Base-by-base conservation (phyloP, 441 rosid genomes). In the Pelargonium myrrhifolium region DNA sequence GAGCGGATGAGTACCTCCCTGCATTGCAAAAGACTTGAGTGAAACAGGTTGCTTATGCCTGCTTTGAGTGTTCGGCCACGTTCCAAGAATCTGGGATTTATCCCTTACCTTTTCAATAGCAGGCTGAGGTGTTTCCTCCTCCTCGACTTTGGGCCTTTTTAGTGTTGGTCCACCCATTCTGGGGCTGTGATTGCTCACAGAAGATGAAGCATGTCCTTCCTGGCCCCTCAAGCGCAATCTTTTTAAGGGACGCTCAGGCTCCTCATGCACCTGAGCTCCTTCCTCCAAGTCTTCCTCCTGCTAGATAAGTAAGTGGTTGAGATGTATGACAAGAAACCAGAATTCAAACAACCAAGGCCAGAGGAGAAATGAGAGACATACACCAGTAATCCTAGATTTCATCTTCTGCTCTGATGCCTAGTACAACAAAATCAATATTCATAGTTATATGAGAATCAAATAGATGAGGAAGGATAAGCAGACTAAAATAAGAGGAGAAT, bases 1-100 rank as follows among this genome's bases (percentile, higher is more conserved):
- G 51, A 80, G 45, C 63, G 80, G 84, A 70, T 82, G 78, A 74
- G 83, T 84, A 62, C 91, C 87, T 75, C 64, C 74, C 6, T 20
- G 73, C 15, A 51, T 69, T 53, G 69, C 81, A 59, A 66, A 60
- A 49, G 69, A 64, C 70, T 58, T 51, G 14, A 74, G 71, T 39
- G 76, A 74, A 43, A 69, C 66, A 42, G 73, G 69, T 68, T 63
- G 78, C 64, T 78, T 81, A 42, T 74, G 75, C 45, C 56, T 63
- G 70, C 42, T 71, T 72, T 31, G 69, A 63, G 35, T 35, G 51
- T 10, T 62, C 63, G 51, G 64, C 39, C 67, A 69, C 56, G 76
- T 68, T 45, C 64, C 76, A 66, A 28, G 43, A 62, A 0, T 72
- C 45, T 22, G 70, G 4, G 68, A 68, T 35, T 55, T 9, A 9